phyloP scores from a whole-genome alignment of 208 protist species.

The Acanthamoeba castellanii region DNA sequence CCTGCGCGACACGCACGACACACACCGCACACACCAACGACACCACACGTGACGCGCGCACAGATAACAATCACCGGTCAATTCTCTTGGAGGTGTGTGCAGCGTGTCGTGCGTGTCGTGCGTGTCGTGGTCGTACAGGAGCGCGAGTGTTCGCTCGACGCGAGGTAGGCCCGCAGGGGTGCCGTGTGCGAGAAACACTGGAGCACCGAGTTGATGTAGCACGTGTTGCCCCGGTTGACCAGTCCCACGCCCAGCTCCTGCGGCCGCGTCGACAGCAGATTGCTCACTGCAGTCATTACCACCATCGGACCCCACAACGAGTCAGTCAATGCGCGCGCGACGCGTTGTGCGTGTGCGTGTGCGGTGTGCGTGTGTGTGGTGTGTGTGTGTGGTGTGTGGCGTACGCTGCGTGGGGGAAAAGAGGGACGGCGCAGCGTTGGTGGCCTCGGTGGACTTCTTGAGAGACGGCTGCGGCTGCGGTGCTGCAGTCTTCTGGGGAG shows the following conservation, averaged over 20 bases:
- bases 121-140: too few species aligned
- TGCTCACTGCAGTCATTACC: slow-evolving; percentile 68
- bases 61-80: too few species aligned
- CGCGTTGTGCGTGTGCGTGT: too few species aligned
- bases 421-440: not conserved
- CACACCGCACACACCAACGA: not conserved
- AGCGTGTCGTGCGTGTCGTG: too few species aligned
- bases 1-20: not conserved
- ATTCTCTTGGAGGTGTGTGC: too few species aligned
- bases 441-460: slow-evolving; percentile 16
- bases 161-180: slow-evolving; percentile 27
- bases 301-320: too few species aligned
- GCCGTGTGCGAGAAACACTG: slow-evolving; percentile 73
- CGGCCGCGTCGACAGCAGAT: not conserved
- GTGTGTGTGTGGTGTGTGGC: not conserved
- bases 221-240: slow-evolving; percentile 75
- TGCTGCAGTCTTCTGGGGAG: not conserved
- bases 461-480: not conserved
- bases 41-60: too few species aligned
- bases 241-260: slow-evolving; percentile 65
- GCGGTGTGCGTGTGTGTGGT: not conserved
- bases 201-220: slow-evolving; percentile 79
- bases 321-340: too few species aligned
- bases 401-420: slow-evolving; percentile 2
- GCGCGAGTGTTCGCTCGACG: slow-evolving; percentile 20